Evolutionary conservation across 352 stramenopile genomes (phyloP).

Genomic region (Phytopythium boreale): DNA sequence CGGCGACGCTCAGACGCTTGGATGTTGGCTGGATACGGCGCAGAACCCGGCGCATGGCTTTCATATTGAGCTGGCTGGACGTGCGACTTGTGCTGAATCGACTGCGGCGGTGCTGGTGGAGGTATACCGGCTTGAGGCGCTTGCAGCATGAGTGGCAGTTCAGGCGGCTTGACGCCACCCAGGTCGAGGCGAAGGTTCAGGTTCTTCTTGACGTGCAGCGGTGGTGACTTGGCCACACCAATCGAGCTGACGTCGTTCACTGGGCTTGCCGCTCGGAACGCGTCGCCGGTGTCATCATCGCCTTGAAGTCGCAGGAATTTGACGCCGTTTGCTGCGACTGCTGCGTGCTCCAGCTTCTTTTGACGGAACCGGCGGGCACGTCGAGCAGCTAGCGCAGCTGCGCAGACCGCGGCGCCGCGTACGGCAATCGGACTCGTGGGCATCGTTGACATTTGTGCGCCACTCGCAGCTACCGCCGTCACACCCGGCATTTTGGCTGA

Average conservation of each 20-base stretch:
- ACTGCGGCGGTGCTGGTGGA: not conserved
- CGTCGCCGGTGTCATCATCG: not conserved
- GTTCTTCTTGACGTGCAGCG: slow-evolving; percentile 40
- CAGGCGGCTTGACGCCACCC: slow-evolving; percentile 25
- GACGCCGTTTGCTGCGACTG: slow-evolving; percentile 4
- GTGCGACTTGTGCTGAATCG: not conserved
- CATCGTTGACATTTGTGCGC: too few relatives aligned
- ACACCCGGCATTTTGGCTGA: not conserved
- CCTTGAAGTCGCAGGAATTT: not conserved
- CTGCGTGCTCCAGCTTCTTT: slow-evolving; percentile 12
- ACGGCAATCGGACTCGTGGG: not conserved
- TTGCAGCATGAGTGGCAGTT: slow-evolving; percentile 39
- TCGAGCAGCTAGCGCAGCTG: slow-evolving; percentile 49
- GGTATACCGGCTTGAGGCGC: not conserved
- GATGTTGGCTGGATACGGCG: slow-evolving; percentile 7
- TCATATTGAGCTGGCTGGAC: too few relatives aligned
- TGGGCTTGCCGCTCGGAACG: slow-evolving; percentile 17
- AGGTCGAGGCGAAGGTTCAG: slow-evolving; percentile 59
- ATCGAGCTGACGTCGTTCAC: not conserved
- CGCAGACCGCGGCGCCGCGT: slow-evolving; percentile 27
- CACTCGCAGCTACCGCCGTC: not conserved
- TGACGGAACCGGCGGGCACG: slow-evolving; percentile 38
- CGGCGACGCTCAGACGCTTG: not conserved
- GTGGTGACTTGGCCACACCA: not conserved
- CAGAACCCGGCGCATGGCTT: not conserved